Conservation (phyloP, 192 early-diverging fungal species). For the Gaertneriomyces semiglobifer region DNA sequence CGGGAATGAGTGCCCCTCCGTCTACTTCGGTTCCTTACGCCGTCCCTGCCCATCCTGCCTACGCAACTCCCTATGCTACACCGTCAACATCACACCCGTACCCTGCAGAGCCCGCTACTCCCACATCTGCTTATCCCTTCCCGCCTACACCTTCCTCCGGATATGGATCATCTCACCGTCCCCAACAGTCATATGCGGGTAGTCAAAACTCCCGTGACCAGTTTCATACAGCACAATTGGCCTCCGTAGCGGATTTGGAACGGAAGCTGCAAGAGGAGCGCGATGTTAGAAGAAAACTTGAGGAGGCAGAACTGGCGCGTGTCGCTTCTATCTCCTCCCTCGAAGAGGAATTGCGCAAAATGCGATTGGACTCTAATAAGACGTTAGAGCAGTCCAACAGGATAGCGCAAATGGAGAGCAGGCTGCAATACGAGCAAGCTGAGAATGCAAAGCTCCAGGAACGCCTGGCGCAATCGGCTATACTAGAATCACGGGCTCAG, state of each 20-base stretch:
- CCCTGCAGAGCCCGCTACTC: too few relatives aligned
- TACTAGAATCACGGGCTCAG: conserved; percentile 13
- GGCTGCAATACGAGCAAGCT: conserved; percentile 12
- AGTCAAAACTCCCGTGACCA: too few relatives aligned
- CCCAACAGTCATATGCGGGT: too few relatives aligned
- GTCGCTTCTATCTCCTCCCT: conserved; percentile 17
- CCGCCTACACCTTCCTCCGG: too few relatives aligned
- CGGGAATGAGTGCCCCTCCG: too few relatives aligned
- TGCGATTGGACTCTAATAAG: conserved; percentile 3
- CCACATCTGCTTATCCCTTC: too few relatives aligned
- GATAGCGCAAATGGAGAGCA: conserved; percentile 7
- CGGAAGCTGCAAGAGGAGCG: conserved; percentile 18
- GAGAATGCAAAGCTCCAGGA: conserved; percentile 18
- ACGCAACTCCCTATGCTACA: too few relatives aligned
- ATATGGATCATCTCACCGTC: too few relatives aligned
- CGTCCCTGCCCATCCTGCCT: too few relatives aligned
- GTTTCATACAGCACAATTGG: too few relatives aligned
- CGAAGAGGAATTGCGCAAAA: conserved; percentile 14
- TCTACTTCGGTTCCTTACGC: too few relatives aligned
- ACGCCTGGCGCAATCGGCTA: not conserved
- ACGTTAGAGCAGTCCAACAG: conserved; percentile 3
- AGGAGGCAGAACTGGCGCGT: conserved; percentile 25
- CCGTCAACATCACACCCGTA: too few relatives aligned
- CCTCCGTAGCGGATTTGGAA: conserved; percentile 8
- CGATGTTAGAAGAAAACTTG: conserved; percentile 3